Conservation (phyloP, 306 rosid species). For the Neltuma alba region DNA sequence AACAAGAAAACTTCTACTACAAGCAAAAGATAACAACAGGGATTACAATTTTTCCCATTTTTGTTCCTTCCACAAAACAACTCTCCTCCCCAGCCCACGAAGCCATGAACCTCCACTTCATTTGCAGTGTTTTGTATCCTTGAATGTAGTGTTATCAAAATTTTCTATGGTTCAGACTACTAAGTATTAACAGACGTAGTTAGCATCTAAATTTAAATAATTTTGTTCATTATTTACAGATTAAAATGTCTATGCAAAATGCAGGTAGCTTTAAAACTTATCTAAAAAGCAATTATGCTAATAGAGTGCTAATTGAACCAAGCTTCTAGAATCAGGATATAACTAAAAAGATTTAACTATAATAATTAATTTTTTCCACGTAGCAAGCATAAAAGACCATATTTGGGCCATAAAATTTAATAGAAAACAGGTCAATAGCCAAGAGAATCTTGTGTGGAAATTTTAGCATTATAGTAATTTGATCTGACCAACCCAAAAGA, state of each 20-base stretch:
- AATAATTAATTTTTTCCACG: neutral
- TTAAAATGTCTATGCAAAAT: neutral
- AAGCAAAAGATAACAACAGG: constrained; percentile 2
- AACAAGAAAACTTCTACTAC: constrained; percentile 19
- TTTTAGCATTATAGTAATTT: constrained; percentile 21
- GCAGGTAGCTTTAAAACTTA: constrained; percentile 15
- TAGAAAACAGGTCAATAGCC: neutral
- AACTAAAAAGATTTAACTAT: neutral
- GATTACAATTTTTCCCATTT: constrained; percentile 3
- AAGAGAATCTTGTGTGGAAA: constrained; percentile 5
- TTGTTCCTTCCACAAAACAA: constrained; percentile 21
- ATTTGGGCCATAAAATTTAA: constrained; percentile 2
- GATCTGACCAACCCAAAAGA: constrained; percentile 15
- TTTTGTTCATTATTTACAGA: neutral
- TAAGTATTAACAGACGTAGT: neutral
- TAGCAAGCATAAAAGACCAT: neutral
- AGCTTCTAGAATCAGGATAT: neutral
- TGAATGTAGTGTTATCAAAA: constrained; percentile 12
- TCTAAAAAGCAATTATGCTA: constrained; percentile 1
- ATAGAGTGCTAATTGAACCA: constrained; percentile 15
- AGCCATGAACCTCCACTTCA: constrained; percentile 11
- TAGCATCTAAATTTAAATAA: constrained; percentile 5
- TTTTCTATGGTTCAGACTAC: constrained; percentile 4
- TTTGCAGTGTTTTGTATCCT: constrained; percentile 12
- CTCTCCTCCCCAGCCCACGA: neutral